Evolutionary conservation across 179 eudicot species (phyloP), one percentile per base, ranked within the genome.

Genomic region (Spergularia azorica): DNA sequence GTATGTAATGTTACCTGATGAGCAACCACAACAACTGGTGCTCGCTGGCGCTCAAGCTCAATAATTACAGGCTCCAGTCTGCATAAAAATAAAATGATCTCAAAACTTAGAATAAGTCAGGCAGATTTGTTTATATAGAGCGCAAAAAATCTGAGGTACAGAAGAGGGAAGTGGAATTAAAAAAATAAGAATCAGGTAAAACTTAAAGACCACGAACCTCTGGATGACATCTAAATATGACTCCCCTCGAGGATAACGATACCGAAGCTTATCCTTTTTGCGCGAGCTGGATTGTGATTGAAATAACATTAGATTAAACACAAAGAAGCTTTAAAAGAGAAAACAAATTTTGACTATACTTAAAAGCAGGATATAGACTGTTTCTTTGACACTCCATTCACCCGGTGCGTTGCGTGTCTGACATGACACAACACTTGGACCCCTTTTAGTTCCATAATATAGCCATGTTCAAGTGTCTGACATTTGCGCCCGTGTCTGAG

Each of bases 191-290:
- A 6, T 46, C 9, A 6, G 50, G 50, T 38, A 15, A 65, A 73
- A 54, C 75, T 41, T 14, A 63, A 73, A 66, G 46, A 18, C 14
- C 20, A 79, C 82, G 39, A 68, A 93, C 99, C 99, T 94, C 79
- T 95, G 99, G 83, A 95, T 95, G 43, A 95, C 99, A 88, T 95
- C 99, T 80, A 95, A 88, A 81, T 95, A 95, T 32, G 99, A 95
- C 83, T 95, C 99, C 78, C 99, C 99, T 80, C 99, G 97, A 79
- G 98, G 98, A 84, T 95, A 95, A 63, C 99, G 93, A 84, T 93
- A 95, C 74, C 98, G 90, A 80, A 95, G 81, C 84, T 95, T 95
- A 76, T 95, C 99, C 87, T 91, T 95, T 76, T 90, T 88, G 67
- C 99, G 94, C 18, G 98, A 87, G 76, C 99, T 95, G 88, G 54